Conservation (phyloP, 2,329 filamentous ascomycete genomes). For the Lecanosticta acicola region DNA sequence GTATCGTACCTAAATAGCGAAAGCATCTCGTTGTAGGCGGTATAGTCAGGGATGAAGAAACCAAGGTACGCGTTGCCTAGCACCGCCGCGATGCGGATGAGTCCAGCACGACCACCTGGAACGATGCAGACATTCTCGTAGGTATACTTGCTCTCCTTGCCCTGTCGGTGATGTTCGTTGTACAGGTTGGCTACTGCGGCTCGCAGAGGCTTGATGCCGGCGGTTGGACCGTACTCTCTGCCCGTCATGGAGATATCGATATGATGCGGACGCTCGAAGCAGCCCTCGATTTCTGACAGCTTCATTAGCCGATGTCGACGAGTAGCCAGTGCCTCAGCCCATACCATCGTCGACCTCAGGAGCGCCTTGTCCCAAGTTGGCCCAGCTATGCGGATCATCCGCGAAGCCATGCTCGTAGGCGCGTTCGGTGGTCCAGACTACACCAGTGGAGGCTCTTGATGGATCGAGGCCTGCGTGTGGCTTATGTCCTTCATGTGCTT, state of each 20-base stretch:
- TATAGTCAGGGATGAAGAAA: slow-evolving; percentile 67
- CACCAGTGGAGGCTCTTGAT: slow-evolving; percentile 81
- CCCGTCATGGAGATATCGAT: slow-evolving; percentile 74
- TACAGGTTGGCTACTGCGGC: slow-evolving; percentile 87
- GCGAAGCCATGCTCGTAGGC: slow-evolving; percentile 81
- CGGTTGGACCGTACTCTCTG: slow-evolving; percentile 85
- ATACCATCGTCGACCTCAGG: slow-evolving; percentile 86
- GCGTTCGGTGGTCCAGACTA: slow-evolving; percentile 87
- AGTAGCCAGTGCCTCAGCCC: slow-evolving; percentile 52
- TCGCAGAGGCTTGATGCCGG: slow-evolving; percentile 84
- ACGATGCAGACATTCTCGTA: slow-evolving; percentile 98
- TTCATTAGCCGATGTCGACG: slow-evolving; percentile 50
- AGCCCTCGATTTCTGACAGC: slow-evolving; percentile 67
- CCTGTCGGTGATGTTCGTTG: slow-evolving; percentile 85
- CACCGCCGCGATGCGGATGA: slow-evolving; percentile 92
- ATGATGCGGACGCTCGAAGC: slow-evolving; percentile 72
- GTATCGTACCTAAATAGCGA: slow-evolving; percentile 84
- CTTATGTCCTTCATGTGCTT: slow-evolving; percentile 83
- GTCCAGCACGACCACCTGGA: slow-evolving; percentile 81
- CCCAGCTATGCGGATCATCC: slow-evolving; percentile 78
- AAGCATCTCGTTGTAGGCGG: slow-evolving; percentile 96
- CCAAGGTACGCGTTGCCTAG: slow-evolving; percentile 74
- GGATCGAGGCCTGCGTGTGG: slow-evolving; percentile 88
- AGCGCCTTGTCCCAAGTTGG: slow-evolving; percentile 89
- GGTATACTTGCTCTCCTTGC: slow-evolving; percentile 82